These are phyloP conservation scores for Picea glauca DNA, from an alignment of 75 land plant genomes.

Conservation along the genomic window DNA sequence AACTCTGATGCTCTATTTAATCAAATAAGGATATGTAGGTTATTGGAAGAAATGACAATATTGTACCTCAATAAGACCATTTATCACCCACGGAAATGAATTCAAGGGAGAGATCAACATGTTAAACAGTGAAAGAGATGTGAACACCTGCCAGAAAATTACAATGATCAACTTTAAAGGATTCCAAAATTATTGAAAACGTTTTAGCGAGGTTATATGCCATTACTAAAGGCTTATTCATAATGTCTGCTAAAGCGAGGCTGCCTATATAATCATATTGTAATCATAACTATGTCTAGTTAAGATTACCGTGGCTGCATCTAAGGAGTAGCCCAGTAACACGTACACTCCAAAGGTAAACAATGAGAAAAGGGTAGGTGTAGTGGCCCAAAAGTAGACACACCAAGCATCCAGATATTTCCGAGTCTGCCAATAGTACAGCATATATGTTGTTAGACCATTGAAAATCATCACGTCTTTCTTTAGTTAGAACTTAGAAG, in stretches of 20 bases:
- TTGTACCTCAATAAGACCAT: constrained; percentile 94
- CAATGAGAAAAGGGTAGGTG: constrained; percentile 87
- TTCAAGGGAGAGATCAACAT: constrained; percentile 89
- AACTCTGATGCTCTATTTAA: not conserved
- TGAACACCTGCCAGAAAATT: constrained; percentile 67
- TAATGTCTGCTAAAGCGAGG: not conserved
- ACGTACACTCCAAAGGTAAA: constrained; percentile 81
- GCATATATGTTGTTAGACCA: not conserved
- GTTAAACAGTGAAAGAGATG: constrained; percentile 92
- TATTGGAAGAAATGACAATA: not conserved
- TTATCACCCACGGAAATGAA: constrained; percentile 98
- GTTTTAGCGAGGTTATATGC: not conserved
- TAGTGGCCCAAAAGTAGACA: constrained; percentile 98
- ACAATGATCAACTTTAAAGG: not conserved
- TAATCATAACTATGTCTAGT: not conserved
- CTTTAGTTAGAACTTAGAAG: not conserved
- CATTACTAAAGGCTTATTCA: not conserved
- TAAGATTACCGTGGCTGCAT: constrained; percentile 83
- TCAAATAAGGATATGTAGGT: not conserved
- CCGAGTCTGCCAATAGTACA: constrained; percentile 46
- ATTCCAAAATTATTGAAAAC: not conserved
- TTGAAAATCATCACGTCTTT: not conserved
- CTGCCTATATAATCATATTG: not conserved
- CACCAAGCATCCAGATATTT: constrained; percentile 99
- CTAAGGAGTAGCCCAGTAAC: constrained; percentile 69